These are phyloP conservation scores for Ustilago shanxiensis DNA, from an alignment of 1,284 basidiomycete species.

Conservation along the genomic window DNA sequence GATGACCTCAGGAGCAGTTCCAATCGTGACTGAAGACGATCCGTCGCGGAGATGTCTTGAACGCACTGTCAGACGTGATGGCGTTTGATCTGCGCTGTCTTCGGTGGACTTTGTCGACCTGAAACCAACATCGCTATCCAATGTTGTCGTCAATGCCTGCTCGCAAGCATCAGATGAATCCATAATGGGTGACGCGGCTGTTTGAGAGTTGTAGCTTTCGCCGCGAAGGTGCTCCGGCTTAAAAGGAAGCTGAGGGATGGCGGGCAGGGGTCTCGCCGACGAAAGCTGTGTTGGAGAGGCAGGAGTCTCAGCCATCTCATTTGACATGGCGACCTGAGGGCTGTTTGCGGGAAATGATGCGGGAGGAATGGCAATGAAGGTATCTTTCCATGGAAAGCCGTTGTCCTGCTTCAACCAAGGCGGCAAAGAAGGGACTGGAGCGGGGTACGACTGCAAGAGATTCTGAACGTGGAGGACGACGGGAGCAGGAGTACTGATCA, in stretches of 20 bases:
- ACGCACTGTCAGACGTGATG: slow-evolving; percentile 7
- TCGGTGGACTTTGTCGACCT: background rate
- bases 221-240: background rate
- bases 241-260: background rate
- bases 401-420: slow-evolving; percentile 34
- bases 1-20: slow-evolving; percentile 15
- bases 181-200: background rate
- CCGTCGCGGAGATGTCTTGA: slow-evolving; percentile 25
- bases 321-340: background rate
- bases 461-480: slow-evolving; percentile 37
- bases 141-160: background rate
- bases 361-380: slow-evolving; percentile 11
- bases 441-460: slow-evolving; percentile 39
- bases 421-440: slow-evolving; percentile 25
- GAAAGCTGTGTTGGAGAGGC: background rate
- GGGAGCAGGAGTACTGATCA: slow-evolving; percentile 48
- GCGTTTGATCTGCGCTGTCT: background rate
- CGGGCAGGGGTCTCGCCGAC: slow-evolving; percentile 10
- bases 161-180: background rate
- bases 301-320: background rate
- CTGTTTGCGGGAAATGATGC: background rate
- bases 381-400: slow-evolving; percentile 46
- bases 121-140: background rate
- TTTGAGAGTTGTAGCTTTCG: background rate
- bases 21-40: slow-evolving; percentile 17